Percentiles rank a stretch among this genome's conserved stretches.
These are phyloP conservation scores for Paramyrothecium sp. DNA, from an alignment of 2,329 filamentous ascomycete species.

Conservation along the genomic window DNA sequence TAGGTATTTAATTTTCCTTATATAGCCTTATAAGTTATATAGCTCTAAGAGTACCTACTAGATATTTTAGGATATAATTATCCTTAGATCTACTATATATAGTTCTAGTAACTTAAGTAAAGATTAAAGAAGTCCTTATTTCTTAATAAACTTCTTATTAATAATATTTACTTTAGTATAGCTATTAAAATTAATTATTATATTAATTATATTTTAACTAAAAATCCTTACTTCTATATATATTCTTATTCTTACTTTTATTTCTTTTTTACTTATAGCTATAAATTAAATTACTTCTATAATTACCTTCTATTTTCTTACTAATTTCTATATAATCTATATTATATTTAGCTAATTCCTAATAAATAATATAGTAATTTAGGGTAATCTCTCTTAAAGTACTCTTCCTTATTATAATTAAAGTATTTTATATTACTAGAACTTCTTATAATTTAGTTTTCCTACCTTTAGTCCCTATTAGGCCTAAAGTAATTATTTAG, in stretches of 20 bases:
- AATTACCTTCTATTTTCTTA: not conserved
- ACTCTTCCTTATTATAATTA: not conserved
- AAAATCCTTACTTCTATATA: not conserved
- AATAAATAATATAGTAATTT: not conserved
- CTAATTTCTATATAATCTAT: not conserved
- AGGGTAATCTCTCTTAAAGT: not conserved
- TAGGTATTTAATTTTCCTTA: not conserved
- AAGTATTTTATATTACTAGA: not conserved
- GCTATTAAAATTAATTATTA: not conserved
- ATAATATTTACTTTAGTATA: not conserved
- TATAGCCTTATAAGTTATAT: not conserved
- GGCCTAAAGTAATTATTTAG: not conserved
- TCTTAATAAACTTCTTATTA: not conserved
- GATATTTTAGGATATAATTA: not conserved
- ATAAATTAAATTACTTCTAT: not conserved
- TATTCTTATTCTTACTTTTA: not conserved
- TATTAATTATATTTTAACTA: not conserved
- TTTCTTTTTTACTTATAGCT: not conserved
- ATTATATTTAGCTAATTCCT: not conserved
- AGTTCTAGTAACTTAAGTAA: not conserved
- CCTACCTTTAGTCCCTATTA: not conserved
- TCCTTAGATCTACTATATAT: not conserved
- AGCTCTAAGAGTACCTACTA: not conserved
- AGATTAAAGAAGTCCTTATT: not conserved
- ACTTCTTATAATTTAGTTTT: not conserved